Evolutionary conservation across 176 grass and related monocot genomes (phyloP).

Genomic region (Hsuehochloa calcarea): DNA sequence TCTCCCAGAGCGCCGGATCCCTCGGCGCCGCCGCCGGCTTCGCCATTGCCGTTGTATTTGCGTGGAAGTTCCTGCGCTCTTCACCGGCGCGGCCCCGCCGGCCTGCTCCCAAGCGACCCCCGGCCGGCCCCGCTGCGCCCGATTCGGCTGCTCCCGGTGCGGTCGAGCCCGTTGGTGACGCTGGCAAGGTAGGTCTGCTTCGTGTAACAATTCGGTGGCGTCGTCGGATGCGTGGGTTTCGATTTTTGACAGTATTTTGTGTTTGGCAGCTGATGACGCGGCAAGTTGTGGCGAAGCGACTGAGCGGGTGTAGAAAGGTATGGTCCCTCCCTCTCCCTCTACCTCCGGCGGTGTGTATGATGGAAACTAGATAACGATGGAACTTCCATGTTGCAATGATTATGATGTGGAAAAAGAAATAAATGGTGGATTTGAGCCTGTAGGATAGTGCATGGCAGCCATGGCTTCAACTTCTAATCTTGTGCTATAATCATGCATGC

Average conservation of each 20-base stretch:
- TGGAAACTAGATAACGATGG: neutral
- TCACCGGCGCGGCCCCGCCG: conserved; percentile 35
- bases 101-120: conserved; percentile 54
- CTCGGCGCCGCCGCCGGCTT: conserved; percentile 88
- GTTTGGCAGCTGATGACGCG: conserved; percentile 43
- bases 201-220: neutral
- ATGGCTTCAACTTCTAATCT: neutral
- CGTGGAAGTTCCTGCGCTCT: conserved; percentile 77
- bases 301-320: conserved; percentile 76
- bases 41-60: conserved; percentile 89
- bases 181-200: conserved; percentile 29
- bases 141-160: neutral
- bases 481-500: neutral
- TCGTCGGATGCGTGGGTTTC: neutral
- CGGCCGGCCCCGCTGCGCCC: neutral
- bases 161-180: neutral
- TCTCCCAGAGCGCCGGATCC: conserved; percentile 56
- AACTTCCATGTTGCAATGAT: neutral
- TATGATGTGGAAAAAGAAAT: neutral
- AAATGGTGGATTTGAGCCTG: neutral
- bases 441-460: neutral
- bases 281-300: conserved; percentile 65
- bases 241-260: neutral
- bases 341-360: neutral
- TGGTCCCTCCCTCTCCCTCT: neutral